Base-by-base conservation (phyloP, 129 eudicot genomes). In the Pseudognaphalium luteoalbum region DNA sequence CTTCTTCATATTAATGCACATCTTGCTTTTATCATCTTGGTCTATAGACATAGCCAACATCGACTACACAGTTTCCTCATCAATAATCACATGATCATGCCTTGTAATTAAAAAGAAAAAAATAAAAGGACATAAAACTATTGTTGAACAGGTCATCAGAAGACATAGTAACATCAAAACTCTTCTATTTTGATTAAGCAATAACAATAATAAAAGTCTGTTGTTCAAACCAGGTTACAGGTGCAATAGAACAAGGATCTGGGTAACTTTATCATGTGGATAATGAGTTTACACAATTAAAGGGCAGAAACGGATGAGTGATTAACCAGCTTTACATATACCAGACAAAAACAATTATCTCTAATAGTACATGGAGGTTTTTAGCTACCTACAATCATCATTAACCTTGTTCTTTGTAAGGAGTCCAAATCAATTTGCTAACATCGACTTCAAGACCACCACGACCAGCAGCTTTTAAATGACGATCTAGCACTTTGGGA, bases 361-460 rank as follows among this genome's bases (percentile, higher is more conserved):
- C 20, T 50, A 29, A 3, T 0, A n/a, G 21, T 22, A 42, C 59
- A 69, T 2, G 39, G 61, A 70, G 25, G 61, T 41, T 17, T 15
- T 9, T 22, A 25, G 16, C 52, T 59, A 29, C 41, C 56, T n/a
- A 68, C 33, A 22, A 11, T 12, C 54, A 71, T 16, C 30, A 30
- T 57, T 78, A 88, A 63, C 87, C 83, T 86, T 94, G 97, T 74
- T 94, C 98, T 84, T 91, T 94, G 75, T 91, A 94, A 78, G 98
- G 98, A 69, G 98, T 94, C 98, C 98, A 94, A 61, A 94, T 94
- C 85, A 94, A 80, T 76, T 91, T 94, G 81, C 93, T 87, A 33
- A 86, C 98, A 81, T 94, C 96, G 7, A 91, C 96, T 21, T 91
- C 98, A 35, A 91, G 91, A 78, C 93, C 98, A 66, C 93, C 97